phyloP scores from a whole-genome alignment of 257 asterid genomes.

The Ilex asprella region DNA sequence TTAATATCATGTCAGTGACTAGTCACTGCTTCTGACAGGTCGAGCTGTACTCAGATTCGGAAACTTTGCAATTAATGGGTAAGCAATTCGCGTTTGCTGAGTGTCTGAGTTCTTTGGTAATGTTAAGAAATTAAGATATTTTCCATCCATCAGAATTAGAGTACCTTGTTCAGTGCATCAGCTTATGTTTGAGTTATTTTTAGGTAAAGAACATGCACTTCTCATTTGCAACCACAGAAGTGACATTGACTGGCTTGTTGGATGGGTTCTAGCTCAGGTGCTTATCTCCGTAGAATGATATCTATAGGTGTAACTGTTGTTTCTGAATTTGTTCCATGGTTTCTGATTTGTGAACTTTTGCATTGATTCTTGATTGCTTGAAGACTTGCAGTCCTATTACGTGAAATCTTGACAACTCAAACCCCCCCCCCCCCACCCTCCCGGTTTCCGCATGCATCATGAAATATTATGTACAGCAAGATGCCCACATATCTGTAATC shows the following conservation, averaged over 20 bases:
- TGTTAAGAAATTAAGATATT: background rate
- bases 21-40: conserved; percentile 37
- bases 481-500: too few species aligned
- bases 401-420: too few species aligned
- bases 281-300: conserved; percentile 11
- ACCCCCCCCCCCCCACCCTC: too few species aligned
- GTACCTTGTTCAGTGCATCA: background rate
- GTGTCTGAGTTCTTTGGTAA: background rate
- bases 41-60: conserved; percentile 54
- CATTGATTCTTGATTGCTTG: background rate
- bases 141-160: background rate
- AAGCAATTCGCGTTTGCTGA: conserved; percentile 17
- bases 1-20: conserved; percentile 11
- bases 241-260: conserved; percentile 84
- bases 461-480: too few species aligned
- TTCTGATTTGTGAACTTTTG: background rate
- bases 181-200: conserved; percentile 13
- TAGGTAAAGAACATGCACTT: conserved; percentile 82
- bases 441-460: too few species aligned
- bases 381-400: too few species aligned
- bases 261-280: conserved; percentile 86
- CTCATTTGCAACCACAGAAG: conserved; percentile 69
- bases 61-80: conserved; percentile 59
- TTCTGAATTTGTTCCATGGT: too few species aligned
- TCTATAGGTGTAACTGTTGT: background rate